Evolutionary conservation across 495 filamentous ascomycete genomes (phyloP), one percentile per base, ranked within the genome.

Genomic region (Penicillium steckii): DNA sequence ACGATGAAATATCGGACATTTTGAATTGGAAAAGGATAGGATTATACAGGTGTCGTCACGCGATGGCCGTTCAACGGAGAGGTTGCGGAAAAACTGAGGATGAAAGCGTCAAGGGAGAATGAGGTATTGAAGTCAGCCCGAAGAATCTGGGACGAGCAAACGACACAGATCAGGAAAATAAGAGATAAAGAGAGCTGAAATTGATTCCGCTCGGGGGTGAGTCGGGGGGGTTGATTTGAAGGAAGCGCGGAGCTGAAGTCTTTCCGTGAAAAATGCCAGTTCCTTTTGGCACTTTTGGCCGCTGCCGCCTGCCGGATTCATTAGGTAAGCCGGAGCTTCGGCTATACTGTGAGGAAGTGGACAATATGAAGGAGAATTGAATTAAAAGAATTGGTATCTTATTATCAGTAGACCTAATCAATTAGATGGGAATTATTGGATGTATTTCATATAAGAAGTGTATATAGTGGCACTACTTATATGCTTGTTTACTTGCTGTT

Each of bases 1-100:
- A 75, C 65, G 77, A 80, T 57, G 81, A 46, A 46, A 65, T 48
- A 44, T 75, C 71, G 63, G 72, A 54, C 74, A 77, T 76, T 63
- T 68, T 71, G 56, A 52, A 44, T 46, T 43, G 48, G 54, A 46
- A 23, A 37, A 54, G 54, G 21, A 24, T 48, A 18, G 32, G 47
- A 52, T 46, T 64, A 53, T 50, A 41, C 46, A 50, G 52, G 50
- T 59, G 60, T 66, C 57, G 59, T 62, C 53, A 64, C 64, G 58
- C 61, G 64, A 56, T 55, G 5, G 56, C 47, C 43, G 56, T 50
- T 59, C 54, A 61, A 61, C 50, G 41, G 51, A 46, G 35, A 32
- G 18, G 42, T 37, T 45, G 49, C 35, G 44, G 42, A 8, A 41
- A 57, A 44, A 55, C 61, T 44, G 55, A 53, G 44, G 49, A 52